Conservation (phyloP, 2,329 filamentous ascomycete genomes). For the Curvularia sp. region DNA sequence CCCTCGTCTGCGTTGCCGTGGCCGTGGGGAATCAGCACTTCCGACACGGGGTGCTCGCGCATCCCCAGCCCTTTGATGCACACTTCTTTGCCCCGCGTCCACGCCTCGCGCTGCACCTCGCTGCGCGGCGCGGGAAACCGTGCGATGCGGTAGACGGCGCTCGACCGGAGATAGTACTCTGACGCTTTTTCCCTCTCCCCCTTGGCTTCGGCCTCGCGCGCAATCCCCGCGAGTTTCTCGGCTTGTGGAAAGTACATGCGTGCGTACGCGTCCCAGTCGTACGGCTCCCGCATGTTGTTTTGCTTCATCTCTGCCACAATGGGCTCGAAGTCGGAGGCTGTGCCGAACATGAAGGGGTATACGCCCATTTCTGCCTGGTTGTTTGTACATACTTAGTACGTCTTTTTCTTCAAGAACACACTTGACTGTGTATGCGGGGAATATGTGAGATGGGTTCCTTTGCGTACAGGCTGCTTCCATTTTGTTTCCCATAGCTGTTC, state of each 20-base stretch:
- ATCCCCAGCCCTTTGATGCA: conserved; percentile 64
- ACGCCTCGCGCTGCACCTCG: conserved; percentile 65
- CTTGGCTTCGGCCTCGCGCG: conserved; percentile 58
- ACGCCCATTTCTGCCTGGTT: conserved; percentile 61
- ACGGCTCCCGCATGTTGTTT: conserved; percentile 69
- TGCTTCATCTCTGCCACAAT: conserved; percentile 70
- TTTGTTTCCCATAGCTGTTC: conserved; percentile 72
- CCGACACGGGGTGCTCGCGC: conserved; percentile 63
- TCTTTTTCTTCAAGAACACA: background rate
- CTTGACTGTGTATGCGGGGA: background rate
- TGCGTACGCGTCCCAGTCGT: conserved; percentile 69
- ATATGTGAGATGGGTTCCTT: background rate
- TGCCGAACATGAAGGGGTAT: conserved; percentile 78
- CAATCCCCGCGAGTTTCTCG: conserved; percentile 62
- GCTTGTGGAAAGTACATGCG: conserved; percentile 67
- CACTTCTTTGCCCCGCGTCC: conserved; percentile 69
- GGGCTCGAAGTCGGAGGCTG: conserved; percentile 72
- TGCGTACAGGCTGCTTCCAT: conserved; percentile 71
- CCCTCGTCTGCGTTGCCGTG: conserved; percentile 62
- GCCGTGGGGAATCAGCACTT: conserved; percentile 68
- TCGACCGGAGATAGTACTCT: conserved; percentile 64
- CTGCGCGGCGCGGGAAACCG: conserved; percentile 68
- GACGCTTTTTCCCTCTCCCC: conserved; percentile 63
- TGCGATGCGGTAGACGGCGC: conserved; percentile 73
- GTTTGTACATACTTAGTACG: background rate